Conservation (phyloP, 345 rosid genomes). For the Draba incana region DNA sequence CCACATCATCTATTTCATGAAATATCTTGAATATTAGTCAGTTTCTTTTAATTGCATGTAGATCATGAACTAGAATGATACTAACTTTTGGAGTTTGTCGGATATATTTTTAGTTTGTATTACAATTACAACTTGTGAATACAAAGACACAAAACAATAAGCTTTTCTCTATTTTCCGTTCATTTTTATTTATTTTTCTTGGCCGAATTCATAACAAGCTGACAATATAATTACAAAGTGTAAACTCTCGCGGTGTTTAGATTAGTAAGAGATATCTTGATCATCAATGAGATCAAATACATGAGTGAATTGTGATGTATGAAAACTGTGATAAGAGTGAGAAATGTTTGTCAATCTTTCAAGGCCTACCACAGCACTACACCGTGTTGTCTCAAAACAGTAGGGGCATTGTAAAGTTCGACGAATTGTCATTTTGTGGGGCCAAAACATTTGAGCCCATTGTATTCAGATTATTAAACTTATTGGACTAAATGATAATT, state of each 20-base stretch:
- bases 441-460: conserved; percentile 30
- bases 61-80: too few species aligned
- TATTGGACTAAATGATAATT: conserved; percentile 25
- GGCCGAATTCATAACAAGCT: too few species aligned
- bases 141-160: too few species aligned
- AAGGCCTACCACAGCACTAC: conserved; percentile 33
- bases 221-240: too few species aligned
- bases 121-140: too few species aligned
- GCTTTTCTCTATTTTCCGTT: too few species aligned
- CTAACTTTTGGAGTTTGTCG: too few species aligned
- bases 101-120: too few species aligned
- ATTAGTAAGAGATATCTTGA: too few species aligned
- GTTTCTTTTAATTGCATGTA: background rate
- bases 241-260: too few species aligned
- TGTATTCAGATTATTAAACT: background rate
- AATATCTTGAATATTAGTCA: background rate
- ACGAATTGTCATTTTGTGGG: conserved; percentile 32
- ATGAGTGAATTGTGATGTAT: background rate
- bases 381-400: conserved; percentile 15
- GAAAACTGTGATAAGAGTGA: conserved; percentile 10
- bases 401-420: conserved; percentile 22
- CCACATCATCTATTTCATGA: background rate
- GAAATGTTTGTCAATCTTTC: conserved; percentile 18
- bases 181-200: too few species aligned
- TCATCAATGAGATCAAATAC: background rate